Evolutionary conservation across 768 basidiomycete genomes (phyloP), one percentile per base, ranked within the genome.

Genomic region (Mycena albidolilacea): DNA sequence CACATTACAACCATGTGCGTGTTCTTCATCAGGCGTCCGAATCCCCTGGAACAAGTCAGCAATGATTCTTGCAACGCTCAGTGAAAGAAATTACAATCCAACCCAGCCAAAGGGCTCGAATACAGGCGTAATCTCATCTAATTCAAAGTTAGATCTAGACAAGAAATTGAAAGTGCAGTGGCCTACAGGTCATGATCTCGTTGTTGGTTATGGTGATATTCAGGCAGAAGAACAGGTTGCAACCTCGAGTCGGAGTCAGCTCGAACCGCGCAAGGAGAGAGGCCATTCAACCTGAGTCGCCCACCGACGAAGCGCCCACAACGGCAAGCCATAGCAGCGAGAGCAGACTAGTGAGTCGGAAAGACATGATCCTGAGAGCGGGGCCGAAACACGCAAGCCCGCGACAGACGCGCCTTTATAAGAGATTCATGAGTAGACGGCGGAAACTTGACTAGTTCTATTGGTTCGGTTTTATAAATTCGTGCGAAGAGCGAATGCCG

Each of bases 1-100:
- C 87, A 89, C 37, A 84, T 76, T n/a, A 93, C 87, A 69, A 92
- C 86, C 86, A 91, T 90, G 52, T 86, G 85, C 0, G 87, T 84
- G 58, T 82, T 76, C n/a, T 81, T 76, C 89, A 90, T 90, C 54
- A 78, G 81, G 39, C 69, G 72, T 6, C 90, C 90, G 76, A 87
- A 90, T 14, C 89, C 90, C 59, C 87, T 88, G 70, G 38, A 69
- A 71, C 52, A 61, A 73, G 60, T 78, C 39, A 75, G 67, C 30
- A 44, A 43, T 0, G 21, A 48, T 17, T 21, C 7, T 64, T 21
- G 17, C 69, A 44, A 44, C 23, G 12, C 21, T 52, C n/a, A 30
- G 23, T 21, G 23, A 7, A 52, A 62, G 0, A 15, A 75, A 80
- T 79, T 78, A 88, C 90, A 91, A 79, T 63, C 86, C 88, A 74